Evolutionary conservation across 2,329 filamentous ascomycete species (phyloP).

Genomic region (Cercospora beticola): DNA sequence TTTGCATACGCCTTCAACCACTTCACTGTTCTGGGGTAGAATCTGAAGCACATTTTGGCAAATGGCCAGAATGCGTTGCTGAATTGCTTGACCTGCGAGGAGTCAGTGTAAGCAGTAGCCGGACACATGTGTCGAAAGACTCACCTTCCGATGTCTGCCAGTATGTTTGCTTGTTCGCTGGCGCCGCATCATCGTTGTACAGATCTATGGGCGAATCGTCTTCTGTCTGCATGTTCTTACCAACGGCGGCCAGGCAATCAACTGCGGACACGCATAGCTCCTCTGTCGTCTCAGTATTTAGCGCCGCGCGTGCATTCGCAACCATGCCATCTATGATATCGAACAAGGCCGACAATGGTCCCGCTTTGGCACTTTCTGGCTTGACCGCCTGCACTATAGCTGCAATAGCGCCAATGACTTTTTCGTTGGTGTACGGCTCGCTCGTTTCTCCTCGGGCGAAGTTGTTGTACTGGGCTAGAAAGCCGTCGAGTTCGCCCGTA

Average conservation of each 20-base stretch:
- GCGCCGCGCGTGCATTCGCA: constrained; percentile 41
- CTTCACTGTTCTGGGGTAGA: constrained; percentile 63
- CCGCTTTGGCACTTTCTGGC: constrained; percentile 55
- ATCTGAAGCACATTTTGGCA: constrained; percentile 53
- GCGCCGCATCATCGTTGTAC: constrained; percentile 51
- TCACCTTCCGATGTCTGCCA: constrained; percentile 52
- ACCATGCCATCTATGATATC: constrained; percentile 63
- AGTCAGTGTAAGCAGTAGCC: not conserved
- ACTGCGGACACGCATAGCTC: constrained; percentile 55
- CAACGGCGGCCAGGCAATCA: constrained; percentile 68
- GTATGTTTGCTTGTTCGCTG: constrained; percentile 39
- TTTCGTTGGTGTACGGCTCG: constrained; percentile 70
- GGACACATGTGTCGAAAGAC: not conserved
- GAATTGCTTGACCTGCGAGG: constrained; percentile 42
- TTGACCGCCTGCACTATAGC: constrained; percentile 72
- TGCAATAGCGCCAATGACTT: constrained; percentile 70
- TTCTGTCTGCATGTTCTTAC: constrained; percentile 68
- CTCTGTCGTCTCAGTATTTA: constrained; percentile 45
- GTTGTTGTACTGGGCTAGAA: constrained; percentile 69
- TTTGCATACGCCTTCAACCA: constrained; percentile 69
- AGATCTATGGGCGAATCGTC: constrained; percentile 68
- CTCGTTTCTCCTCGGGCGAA: constrained; percentile 60
- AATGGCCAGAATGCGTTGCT: constrained; percentile 50
- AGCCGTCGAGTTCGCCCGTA: constrained; percentile 65
- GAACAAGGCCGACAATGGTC: constrained; percentile 59